These are phyloP conservation scores for Sungouiozyma intestinalis DNA, from an alignment of 805 yeast genomes.

Conservation along the genomic window DNA sequence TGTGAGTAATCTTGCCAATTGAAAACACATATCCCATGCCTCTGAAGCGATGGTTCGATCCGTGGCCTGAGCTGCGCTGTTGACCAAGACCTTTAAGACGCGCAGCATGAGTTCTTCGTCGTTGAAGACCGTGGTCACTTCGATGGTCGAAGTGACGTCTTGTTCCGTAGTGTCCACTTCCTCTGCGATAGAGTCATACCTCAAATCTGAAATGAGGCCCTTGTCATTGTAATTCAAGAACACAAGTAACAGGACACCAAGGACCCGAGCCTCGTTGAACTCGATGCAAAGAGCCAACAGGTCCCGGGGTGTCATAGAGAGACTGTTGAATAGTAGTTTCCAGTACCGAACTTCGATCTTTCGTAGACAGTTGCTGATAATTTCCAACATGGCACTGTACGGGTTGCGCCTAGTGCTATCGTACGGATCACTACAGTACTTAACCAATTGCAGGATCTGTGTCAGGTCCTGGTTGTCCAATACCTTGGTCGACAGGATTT, in stretches of 20 bases:
- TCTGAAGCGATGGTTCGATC: constrained; percentile 21
- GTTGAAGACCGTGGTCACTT: constrained; percentile 13
- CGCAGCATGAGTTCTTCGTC: constrained; percentile 26
- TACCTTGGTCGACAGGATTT: constrained; percentile 21
- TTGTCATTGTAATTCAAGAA: constrained; percentile 25
- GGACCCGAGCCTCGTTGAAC: constrained; percentile 22
- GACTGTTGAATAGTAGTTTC: constrained; percentile 18
- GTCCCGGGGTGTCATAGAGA: constrained; percentile 25
- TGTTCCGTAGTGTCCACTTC: constrained; percentile 1
- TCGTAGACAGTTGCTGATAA: constrained; percentile 27
- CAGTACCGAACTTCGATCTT: constrained; percentile 27
- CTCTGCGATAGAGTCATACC: constrained; percentile 3
- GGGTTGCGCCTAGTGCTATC: constrained; percentile 4
- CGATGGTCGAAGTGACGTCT: background rate
- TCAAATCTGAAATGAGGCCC: constrained; percentile 12
- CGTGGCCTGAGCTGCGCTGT: constrained; percentile 19
- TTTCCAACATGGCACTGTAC: constrained; percentile 18
- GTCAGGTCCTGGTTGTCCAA: constrained; percentile 16
- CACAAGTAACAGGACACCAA: constrained; percentile 25
- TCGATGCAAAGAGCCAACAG: constrained; percentile 23
- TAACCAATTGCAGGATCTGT: constrained; percentile 17
- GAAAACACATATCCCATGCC: constrained; percentile 29
- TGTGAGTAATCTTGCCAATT: constrained; percentile 21
- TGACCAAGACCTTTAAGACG: constrained; percentile 21
- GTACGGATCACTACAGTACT: constrained; percentile 9